Evolutionary conservation across 1,284 basidiomycete genomes (phyloP).

Genomic region (Ceratobasidium theobromae): DNA sequence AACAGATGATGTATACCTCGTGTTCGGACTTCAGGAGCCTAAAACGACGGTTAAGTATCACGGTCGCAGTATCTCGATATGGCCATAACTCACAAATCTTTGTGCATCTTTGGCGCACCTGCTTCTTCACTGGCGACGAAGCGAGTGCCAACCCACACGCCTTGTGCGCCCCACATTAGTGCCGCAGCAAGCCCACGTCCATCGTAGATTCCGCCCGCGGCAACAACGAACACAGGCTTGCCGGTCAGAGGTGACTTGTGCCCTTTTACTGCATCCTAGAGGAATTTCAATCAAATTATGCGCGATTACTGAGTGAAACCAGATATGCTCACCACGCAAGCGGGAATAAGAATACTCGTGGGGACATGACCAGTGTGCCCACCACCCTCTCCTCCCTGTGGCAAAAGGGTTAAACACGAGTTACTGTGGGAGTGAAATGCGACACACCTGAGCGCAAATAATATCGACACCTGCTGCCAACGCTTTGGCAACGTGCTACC

Average conservation of each 20-base stretch:
- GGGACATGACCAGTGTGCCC: constrained; percentile 65
- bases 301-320: background rate
- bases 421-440: background rate
- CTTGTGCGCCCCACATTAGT: constrained; percentile 80
- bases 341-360: constrained; percentile 76
- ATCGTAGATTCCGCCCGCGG: constrained; percentile 84
- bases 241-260: constrained; percentile 75
- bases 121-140: constrained; percentile 86
- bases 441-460: constrained; percentile 71
- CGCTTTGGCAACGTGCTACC: constrained; percentile 71
- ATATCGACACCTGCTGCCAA: constrained; percentile 79
- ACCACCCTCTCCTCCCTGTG: constrained; percentile 74
- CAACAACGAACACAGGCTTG: constrained; percentile 76
- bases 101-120: constrained; percentile 78
- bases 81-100: constrained; percentile 57
- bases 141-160: constrained; percentile 87
- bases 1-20: too few species aligned
- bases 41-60: background rate
- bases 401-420: constrained; percentile 33
- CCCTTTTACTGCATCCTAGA: constrained; percentile 65
- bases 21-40: constrained; percentile 59
- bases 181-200: constrained; percentile 85
- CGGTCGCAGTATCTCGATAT: background rate
- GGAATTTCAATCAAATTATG: background rate
- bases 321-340: constrained; percentile 56